Evolutionary conservation across 305 asterid genomes (phyloP), one percentile per base, ranked within the genome.

Genomic region (Withania somnifera): DNA sequence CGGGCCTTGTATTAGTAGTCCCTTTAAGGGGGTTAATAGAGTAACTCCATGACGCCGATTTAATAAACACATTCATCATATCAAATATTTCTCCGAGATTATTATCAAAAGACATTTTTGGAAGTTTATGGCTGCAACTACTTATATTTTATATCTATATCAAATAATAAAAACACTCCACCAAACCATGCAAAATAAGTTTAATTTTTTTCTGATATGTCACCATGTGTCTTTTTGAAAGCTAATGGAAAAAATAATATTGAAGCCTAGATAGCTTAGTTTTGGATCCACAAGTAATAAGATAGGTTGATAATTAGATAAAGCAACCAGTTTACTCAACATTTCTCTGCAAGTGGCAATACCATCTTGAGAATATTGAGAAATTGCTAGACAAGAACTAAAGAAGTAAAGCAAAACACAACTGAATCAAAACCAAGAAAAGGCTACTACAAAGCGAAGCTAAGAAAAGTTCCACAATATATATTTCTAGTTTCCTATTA

Each of bases 1-100:
- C 34, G 99, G 99, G 63, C 90, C 99, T 81, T 95, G 89, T 79
- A 93, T 84, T n/a, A 97, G 81, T 81, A 97, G 66, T 84, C 99
- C 98, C 86, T 85, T 93, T 81, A 94, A 42, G 60, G 98, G 98
- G 77, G 98, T 91, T 82, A 91, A 92, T 57, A 97, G 94, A 78
- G 94, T 85, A 81, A 97, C 98, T 58, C 97, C 95, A 83, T 50
- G 80, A 51, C 7, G 50, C 9, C 50, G 63, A 75, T 75, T 28
- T 76, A 17, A 51, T 76, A 76, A 76, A 51, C n/a, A 76, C 63
- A 51, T n/a, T 75, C 47, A 51, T 52, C 60, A 73, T 26, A 73
- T 47, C 60, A 73, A 73, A 2, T 26, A 73, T 73, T 42, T 73
- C 60, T 24, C 79, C 11, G 6, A 9, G 4, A 73, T 40, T 15